phyloP scores from a whole-genome alignment of 352 stramenopile species.

The Phytophthora agathidicida region DNA sequence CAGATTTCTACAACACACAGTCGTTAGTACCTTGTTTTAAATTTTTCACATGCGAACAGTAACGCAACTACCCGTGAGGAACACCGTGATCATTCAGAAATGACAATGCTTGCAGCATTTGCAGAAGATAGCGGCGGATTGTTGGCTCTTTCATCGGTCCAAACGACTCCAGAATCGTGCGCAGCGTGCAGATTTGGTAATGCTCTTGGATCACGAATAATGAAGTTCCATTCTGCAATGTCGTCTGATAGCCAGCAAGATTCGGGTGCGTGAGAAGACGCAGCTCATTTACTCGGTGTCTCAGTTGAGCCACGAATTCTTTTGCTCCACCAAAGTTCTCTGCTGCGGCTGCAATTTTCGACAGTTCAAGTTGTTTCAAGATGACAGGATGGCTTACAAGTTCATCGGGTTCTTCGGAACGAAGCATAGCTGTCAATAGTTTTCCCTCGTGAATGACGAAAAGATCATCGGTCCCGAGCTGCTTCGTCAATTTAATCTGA shows the following conservation, averaged over 20 bases:
- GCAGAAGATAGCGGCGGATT: constrained; percentile 68
- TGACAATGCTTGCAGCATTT: constrained; percentile 56
- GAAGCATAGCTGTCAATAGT: constrained; percentile 5
- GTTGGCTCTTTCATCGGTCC: constrained; percentile 76
- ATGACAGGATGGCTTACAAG: background rate
- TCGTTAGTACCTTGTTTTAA: background rate
- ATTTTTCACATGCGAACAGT: too few relatives aligned
- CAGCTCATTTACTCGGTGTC: constrained; percentile 43
- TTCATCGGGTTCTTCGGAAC: constrained; percentile 7
- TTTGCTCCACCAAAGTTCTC: constrained; percentile 8
- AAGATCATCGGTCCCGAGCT: constrained; percentile 11
- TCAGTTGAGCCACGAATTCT: constrained; percentile 21
- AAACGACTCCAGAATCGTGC: constrained; percentile 71
- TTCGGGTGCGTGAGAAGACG: constrained; percentile 53
- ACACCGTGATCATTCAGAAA: constrained; percentile 58
- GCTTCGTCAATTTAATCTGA: constrained; percentile 26
- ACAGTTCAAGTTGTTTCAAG: constrained; percentile 26
- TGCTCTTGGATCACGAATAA: constrained; percentile 48
- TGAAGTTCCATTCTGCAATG: constrained; percentile 35
- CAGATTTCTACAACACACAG: constrained; percentile 35
- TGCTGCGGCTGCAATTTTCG: background rate
- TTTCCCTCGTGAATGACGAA: constrained; percentile 28
- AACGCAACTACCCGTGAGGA: constrained; percentile 47
- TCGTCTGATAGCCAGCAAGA: constrained; percentile 42
- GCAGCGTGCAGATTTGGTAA: constrained; percentile 52